Conservation (phyloP, 176 grass and related monocot genomes). For the Secale cereale region DNA sequence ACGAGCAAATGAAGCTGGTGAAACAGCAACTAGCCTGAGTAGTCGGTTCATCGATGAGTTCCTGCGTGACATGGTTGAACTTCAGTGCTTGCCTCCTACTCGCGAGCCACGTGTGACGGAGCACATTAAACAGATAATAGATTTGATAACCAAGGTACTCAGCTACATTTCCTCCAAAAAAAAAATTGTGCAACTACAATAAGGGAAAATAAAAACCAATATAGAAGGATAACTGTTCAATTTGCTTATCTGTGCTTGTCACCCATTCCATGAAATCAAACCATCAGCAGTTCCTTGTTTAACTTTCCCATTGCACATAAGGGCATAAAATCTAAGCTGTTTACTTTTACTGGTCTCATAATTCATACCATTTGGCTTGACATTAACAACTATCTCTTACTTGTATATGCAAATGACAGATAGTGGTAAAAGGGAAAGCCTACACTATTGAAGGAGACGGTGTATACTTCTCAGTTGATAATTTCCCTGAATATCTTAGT, state of each 20-base stretch:
- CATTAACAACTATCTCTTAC: background rate
- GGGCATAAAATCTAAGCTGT: background rate
- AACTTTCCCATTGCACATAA: background rate
- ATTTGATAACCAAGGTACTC: constrained; percentile 79
- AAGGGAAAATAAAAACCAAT: background rate
- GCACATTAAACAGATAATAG: constrained; percentile 79
- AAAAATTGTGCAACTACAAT: no score
- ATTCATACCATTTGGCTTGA: background rate
- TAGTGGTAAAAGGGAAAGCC: constrained; percentile 46
- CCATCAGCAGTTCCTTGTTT: background rate
- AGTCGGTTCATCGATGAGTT: constrained; percentile 68
- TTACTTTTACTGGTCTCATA: background rate
- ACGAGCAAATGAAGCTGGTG: constrained; percentile 71
- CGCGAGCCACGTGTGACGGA: constrained; percentile 70
- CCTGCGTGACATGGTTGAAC: constrained; percentile 57
- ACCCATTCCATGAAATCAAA: background rate
- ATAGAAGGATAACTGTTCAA: background rate
- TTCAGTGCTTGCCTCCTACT: constrained; percentile 81
- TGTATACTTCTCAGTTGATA: constrained; percentile 67
- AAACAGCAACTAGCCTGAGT: constrained; percentile 53
- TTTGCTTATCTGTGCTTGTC: background rate
- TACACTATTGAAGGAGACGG: constrained; percentile 58
- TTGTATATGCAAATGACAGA: constrained; percentile 33
- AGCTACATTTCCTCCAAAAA: background rate
- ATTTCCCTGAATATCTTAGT: constrained; percentile 56